Conservation (phyloP, 768 basidiomycete genomes). For the Tylopilus felleus region DNA sequence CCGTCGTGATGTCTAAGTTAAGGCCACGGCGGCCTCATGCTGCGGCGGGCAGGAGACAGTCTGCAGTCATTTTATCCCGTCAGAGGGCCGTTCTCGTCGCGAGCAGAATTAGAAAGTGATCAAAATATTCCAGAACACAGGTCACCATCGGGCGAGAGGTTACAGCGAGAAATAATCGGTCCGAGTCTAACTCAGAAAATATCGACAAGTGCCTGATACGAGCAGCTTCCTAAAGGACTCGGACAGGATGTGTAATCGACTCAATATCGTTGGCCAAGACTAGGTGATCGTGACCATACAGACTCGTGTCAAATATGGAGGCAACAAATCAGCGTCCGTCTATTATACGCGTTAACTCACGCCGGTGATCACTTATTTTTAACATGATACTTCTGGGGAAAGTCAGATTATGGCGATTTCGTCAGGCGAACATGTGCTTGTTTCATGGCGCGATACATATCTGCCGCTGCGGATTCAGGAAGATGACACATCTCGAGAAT, state of each 20-base stretch:
- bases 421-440: conserved; percentile 43
- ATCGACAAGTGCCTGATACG: background rate
- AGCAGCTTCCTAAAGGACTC: background rate
- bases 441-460: conserved; percentile 63
- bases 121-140: background rate
- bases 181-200: background rate
- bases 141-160: background rate
- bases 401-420: conserved; percentile 6
- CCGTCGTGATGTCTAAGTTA: background rate
- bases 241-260: background rate
- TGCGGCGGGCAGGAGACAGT: background rate
- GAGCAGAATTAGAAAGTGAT: background rate
- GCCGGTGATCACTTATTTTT: background rate
- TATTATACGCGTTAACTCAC: conserved; percentile 14
- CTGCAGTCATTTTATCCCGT: background rate
- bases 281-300: background rate
- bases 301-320: conserved; percentile 3
- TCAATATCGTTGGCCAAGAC: conserved; percentile 4
- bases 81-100: no score
- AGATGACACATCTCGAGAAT: conserved; percentile 48
- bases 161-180: background rate
- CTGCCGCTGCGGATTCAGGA: conserved; percentile 40
- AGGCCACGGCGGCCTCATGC: background rate
- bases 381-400: background rate
- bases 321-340: conserved; percentile 4